A percentile compares a stretch with the other conserved stretches of the same genome.
Evolutionary conservation across 495 filamentous ascomycete genomes (phyloP).

Genomic region (Penicillium argentinense): DNA sequence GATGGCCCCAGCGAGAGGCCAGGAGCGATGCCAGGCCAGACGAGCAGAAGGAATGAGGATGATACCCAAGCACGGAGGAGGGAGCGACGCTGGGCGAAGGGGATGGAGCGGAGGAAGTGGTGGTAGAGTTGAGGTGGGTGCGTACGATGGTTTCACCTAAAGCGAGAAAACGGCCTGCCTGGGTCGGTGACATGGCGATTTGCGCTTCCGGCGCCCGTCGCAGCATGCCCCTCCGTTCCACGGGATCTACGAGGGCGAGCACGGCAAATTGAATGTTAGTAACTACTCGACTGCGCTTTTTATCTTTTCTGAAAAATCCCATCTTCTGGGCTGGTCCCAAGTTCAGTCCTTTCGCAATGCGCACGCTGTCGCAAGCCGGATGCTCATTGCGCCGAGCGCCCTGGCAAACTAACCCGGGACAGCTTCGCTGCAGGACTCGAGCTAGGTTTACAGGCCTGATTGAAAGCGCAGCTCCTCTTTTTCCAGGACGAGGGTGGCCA

Average conservation of each 20-base stretch:
- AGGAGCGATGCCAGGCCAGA: slow-evolving; percentile 1
- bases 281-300: neutral
- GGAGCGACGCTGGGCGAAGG: slow-evolving; percentile 9
- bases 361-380: slow-evolving; percentile 31
- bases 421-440: slow-evolving; percentile 1
- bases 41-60: slow-evolving; percentile 10
- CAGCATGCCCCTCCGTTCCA: slow-evolving; percentile 23
- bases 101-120: slow-evolving; percentile 25
- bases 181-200: slow-evolving; percentile 42
- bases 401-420: slow-evolving; percentile 12
- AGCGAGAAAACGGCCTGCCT: slow-evolving; percentile 41
- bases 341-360: slow-evolving; percentile 23
- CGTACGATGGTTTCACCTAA: slow-evolving; percentile 47
- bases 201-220: slow-evolving; percentile 31
- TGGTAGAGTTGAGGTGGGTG: slow-evolving; percentile 35
- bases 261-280: neutral
- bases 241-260: neutral
- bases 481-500: too few species aligned
- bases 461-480: neutral
- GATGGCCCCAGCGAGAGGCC: slow-evolving; percentile 28
- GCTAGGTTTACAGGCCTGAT: neutral
- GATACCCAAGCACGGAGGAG: slow-evolving; percentile 21
- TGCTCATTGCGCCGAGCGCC: slow-evolving; percentile 29
- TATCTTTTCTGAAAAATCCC: neutral
- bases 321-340: neutral